Conservation (phyloP, 257 asterid genomes). For the Handroanthus guayacan region DNA sequence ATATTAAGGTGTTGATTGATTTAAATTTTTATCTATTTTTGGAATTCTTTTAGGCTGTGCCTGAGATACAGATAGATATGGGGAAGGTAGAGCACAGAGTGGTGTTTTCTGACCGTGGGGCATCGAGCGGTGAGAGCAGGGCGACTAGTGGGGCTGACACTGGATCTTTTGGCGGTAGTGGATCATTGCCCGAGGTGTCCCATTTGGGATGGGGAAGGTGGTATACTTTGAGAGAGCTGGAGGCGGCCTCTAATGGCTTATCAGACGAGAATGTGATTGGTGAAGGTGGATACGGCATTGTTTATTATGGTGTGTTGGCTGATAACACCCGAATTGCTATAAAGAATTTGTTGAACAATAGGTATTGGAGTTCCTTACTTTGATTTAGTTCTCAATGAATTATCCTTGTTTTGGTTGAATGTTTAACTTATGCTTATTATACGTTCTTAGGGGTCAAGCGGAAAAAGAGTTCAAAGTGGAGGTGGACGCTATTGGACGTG, state of each 20-base stretch:
- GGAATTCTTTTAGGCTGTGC: constrained; percentile 58
- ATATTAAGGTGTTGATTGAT: neutral
- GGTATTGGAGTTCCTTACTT: constrained; percentile 46
- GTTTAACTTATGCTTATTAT: constrained; percentile 32
- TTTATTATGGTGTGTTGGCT: constrained; percentile 71
- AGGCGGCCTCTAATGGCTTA: constrained; percentile 92
- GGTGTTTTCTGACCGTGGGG: constrained; percentile 85
- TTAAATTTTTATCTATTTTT: neutral
- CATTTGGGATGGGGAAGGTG: constrained; percentile 99
- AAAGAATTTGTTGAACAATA: constrained; percentile 89
- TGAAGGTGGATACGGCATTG: constrained; percentile 97
- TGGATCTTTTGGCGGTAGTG: constrained; percentile 80
- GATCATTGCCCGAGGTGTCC: constrained; percentile 88
- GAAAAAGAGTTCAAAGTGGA: constrained; percentile 95
- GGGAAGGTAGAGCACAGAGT: constrained; percentile 96
- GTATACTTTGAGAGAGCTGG: constrained; percentile 97
- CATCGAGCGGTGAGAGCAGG: constrained; percentile 94
- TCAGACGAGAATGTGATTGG: constrained; percentile 92
- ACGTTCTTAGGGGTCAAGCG: constrained; percentile 82
- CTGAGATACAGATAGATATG: constrained; percentile 94
- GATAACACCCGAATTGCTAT: constrained; percentile 86
- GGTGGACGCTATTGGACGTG: constrained; percentile 95
- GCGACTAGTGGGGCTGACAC: constrained; percentile 89
- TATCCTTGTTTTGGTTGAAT: constrained; percentile 23
- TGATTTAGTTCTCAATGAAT: constrained; percentile 6